phyloP scores from a whole-genome alignment of 106 monocot genomes.

The Iris macrosiphon region DNA sequence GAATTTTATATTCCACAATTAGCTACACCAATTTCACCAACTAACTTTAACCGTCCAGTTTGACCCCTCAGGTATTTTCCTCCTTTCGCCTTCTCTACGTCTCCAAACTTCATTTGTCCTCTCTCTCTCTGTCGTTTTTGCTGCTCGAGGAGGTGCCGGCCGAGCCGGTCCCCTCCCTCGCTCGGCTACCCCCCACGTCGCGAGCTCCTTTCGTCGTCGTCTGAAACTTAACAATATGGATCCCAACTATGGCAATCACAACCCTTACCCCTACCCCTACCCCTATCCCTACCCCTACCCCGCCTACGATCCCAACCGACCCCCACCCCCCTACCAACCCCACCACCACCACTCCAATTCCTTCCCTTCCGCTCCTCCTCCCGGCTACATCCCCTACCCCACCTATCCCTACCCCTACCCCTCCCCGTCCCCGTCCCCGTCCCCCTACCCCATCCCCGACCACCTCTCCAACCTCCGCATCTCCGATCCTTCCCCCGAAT shows the following conservation, averaged over 20 bases:
- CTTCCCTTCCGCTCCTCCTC: conserved; percentile 10
- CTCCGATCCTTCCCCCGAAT: background rate
- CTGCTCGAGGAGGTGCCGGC: too few species aligned
- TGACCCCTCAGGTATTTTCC: too few species aligned
- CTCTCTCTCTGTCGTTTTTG: too few species aligned
- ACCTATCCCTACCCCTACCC: background rate
- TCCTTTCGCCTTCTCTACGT: too few species aligned
- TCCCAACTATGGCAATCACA: conserved; percentile 16
- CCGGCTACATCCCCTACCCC: conserved; percentile 9
- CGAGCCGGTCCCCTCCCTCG: too few species aligned
- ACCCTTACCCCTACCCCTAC: conserved; percentile 21
- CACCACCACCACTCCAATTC: conserved; percentile 17
- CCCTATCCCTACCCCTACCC: conserved; percentile 9
- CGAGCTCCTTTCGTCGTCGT: too few species aligned
- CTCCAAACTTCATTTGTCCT: too few species aligned
- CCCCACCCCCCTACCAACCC: conserved; percentile 1
- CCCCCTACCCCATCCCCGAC: background rate
- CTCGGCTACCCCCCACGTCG: too few species aligned
- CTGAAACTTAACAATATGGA: too few species aligned
- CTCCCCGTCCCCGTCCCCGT: background rate
- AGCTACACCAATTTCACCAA: too few species aligned
- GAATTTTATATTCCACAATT: too few species aligned
- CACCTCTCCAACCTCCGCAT: conserved; percentile 6
- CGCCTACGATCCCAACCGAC: background rate
- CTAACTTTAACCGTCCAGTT: too few species aligned